Evolutionary conservation across 768 basidiomycete species (phyloP).

Genomic region (Lentinula sp.): DNA sequence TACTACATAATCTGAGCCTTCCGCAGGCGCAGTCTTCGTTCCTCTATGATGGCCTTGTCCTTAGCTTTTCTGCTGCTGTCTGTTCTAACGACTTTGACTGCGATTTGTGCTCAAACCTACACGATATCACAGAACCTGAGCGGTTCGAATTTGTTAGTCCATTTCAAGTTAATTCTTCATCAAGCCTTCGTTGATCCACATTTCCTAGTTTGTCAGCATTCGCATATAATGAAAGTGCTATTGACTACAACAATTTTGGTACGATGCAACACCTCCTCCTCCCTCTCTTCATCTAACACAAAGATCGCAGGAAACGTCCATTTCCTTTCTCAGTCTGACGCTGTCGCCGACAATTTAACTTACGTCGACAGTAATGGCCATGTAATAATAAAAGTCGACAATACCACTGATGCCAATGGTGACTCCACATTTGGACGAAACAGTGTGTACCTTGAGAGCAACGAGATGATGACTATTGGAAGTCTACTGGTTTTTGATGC

Average conservation of each 20-base stretch:
- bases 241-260: conserved; percentile 5
- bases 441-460: conserved; percentile 10
- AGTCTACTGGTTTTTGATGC: conserved; percentile 14
- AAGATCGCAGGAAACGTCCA: conserved; percentile 2
- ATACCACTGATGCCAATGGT: conserved; percentile 10
- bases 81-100: neutral
- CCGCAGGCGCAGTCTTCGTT: too few species aligned
- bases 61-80: neutral
- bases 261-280: neutral
- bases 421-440: conserved; percentile 11
- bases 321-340: conserved; percentile 8
- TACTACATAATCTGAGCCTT: too few species aligned
- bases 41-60: neutral
- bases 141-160: conserved; percentile 8
- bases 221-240: neutral
- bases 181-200: neutral
- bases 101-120: neutral
- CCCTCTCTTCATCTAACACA: neutral
- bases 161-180: neutral
- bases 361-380: conserved; percentile 12
- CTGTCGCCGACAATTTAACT: conserved; percentile 8
- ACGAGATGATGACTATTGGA: conserved; percentile 9
- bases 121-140: conserved; percentile 6
- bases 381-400: conserved; percentile 16
- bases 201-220: neutral